Evolutionary conservation across 257 asterid species (phyloP).

Genomic region (Phtheirospermum japonicum): DNA sequence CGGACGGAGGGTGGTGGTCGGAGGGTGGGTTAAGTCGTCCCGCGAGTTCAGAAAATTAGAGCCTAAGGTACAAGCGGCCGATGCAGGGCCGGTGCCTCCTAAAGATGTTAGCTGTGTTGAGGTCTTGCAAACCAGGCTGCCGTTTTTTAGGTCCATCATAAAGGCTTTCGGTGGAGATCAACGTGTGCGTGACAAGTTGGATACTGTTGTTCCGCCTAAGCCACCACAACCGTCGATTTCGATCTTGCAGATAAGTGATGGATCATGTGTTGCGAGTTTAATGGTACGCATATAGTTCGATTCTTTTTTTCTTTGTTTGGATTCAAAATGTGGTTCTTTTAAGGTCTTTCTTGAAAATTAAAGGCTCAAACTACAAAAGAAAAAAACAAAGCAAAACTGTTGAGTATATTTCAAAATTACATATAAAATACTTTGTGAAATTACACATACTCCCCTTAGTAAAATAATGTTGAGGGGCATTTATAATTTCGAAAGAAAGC

Average conservation of each 20-base stretch:
- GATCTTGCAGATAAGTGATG: conserved; percentile 63
- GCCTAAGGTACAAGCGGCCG: conserved; percentile 17
- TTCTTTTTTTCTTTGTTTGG: conserved; percentile 1
- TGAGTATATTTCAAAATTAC: no score
- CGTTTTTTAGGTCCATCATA: conserved; percentile 53
- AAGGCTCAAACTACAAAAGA: no score
- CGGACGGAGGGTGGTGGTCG: conserved; percentile 63
- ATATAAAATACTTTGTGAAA: no score
- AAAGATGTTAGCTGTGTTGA: conserved; percentile 62
- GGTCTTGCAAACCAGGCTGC: conserved; percentile 55
- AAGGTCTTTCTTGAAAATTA: no score
- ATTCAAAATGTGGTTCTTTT: not conserved
- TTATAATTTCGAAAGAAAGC: no score
- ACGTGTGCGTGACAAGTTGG: conserved; percentile 46
- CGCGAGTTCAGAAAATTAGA: conserved; percentile 57
- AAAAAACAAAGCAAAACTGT: no score
- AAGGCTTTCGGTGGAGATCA: conserved; percentile 62
- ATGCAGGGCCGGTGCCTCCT: conserved; percentile 15
- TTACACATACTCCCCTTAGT: not conserved
- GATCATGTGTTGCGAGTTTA: conserved; percentile 62
- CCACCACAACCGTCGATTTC: conserved; percentile 57
- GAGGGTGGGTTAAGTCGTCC: conserved; percentile 92
- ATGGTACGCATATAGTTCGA: conserved; percentile 49
- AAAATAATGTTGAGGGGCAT: no score
- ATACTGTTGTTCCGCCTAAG: conserved; percentile 37